Base-by-base conservation (phyloP, 345 rosid species). In the Eucalyptus sp. region DNA sequence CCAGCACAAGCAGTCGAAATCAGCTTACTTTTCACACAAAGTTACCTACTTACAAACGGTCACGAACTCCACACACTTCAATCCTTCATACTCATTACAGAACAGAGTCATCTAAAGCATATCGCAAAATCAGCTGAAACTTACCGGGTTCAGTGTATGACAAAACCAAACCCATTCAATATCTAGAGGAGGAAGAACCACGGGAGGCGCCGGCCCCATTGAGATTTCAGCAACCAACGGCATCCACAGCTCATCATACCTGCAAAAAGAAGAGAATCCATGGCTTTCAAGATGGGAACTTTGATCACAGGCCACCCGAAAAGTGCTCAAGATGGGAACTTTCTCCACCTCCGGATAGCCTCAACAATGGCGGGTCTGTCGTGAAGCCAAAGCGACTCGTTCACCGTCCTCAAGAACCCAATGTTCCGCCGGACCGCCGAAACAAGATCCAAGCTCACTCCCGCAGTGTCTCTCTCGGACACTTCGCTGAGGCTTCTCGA, bases 81-180 rank as follows among this genome's bases (percentile, higher is more conserved):
- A 76, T 76, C 27, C 16, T 76, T 20, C 83, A 10, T 76, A 18
- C 83, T 18, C 24, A 20, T 76, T 37, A 20, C 83, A 76, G 83
- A 37, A 20, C 46, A 76, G 15, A 37, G 83, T 41, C 25, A 41
- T 76, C 29, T 41, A 41, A 76, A 20, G 48, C 83, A 18, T 5
- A 41, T 41, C 90, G 93, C 89, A 91, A 86, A 91, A 87, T 88
- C 66, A 91, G 31, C 71, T n/a, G 33, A 31, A 50, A 29, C 93
- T 92, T 91, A 97, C 99, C 86, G 97, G 96, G 90, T 97, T 96
- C 94, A 97, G 93, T 43, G 96, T 90, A 89, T 97, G 99, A 89
- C 98, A 97, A 91, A 96, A 95, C 99, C 99, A 97, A 91, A 97
- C 96, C 99, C 99, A 97, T 92, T 96, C 99, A 87, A 97, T 86